Base-by-base conservation (phyloP, 2,329 filamentous ascomycete species). In the Fusarium ambrosium region DNA sequence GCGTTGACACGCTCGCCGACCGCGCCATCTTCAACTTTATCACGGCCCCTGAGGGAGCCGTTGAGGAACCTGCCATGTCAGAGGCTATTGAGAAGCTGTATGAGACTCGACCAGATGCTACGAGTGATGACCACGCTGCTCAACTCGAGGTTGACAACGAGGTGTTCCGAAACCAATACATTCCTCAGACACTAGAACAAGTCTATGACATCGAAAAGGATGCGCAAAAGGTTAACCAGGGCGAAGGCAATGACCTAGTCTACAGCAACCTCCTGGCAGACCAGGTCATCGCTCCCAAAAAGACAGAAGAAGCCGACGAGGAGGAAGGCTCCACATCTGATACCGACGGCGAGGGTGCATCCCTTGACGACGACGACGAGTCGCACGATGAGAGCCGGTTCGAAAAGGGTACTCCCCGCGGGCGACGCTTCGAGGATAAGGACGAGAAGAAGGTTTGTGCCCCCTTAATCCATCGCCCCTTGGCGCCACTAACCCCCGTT, bases 151-250 rank as follows among this genome's bases (percentile, higher is more conserved):
- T 96, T 11, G 94, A 98, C 78, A 94, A 95, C 67, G 94, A 97
- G 75, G 97, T 98, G 7, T 99, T 98, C 86, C 90, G 96, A 78
- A 93, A 98, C 79, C 95, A 98, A 82, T 99, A 97, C 82, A 98
- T 99, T 62, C 97, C 97, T 0, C 95, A 98, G 83, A 98, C 94
- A 0, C 88, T 99, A 51, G 94, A 98, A 77, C 95, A 99, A 80
- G 96, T 99, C 6, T 98, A 98, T 82, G 95, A 99, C 81, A 92
- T 98, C 61, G 97, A 98, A 83, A 93, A 95, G 77, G 97, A 98
- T 77, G 94, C 92, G 2, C 92, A 94, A 77, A 92, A 92, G 81
- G 89, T 98, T 24, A 90, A 90, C 9, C 88, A 91, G 51, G 95
- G 95, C 6, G 89, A 93, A 73, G 94, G 92, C 22, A 89, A 91